Evolutionary conservation across 2,329 filamentous ascomycete genomes (phyloP), one percentile per base, ranked within the genome.

Genomic region (Lithohypha guttulata): DNA sequence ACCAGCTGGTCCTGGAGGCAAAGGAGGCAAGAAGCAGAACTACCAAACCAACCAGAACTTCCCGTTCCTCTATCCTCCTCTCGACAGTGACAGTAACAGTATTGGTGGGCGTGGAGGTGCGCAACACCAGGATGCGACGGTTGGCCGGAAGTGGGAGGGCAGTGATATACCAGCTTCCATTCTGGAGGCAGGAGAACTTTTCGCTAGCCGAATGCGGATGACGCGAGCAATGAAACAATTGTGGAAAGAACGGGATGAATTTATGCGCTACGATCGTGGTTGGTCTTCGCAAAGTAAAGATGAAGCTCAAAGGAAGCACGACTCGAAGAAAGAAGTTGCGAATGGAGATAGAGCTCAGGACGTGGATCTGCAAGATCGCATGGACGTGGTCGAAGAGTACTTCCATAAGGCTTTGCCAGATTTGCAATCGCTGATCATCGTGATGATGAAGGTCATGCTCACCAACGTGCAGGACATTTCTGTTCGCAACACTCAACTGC

Each of bases 31-130:
- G 68, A 98, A 98, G 57, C 91, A 98, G 55, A 98, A 96, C 51
- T 98, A 98, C 54, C 91, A 98, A 59, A 98, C 91, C 0, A 98
- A 98, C 55, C 91, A 98, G 53, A 91, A 95, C 56, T 96, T 98
- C 49, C 91, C 91, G 0, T 96, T 98, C 55, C 78, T 98, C 64
- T 98, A 98, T 51, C 91, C 91, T 2, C 91, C 91, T 1, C 66
- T 95, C 13, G 89, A 95, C 59, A 80, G 79, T 45, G 80, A 77
- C 17, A 94, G 86, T 61, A 94, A 93, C 55, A 83, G 81, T 51
- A 79, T 89, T 25, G 89, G 91, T 35, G 89, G 89, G 1, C 95
- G 93, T 56, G 87, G 87, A 9, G 75, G 73, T 14, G 83, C 86
- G 4, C 82, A 83, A 28, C 62, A 87, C 30, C 84, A 94, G 56